phyloP scores from a whole-genome alignment of 75 land plant genomes.

The Pinus taeda region DNA sequence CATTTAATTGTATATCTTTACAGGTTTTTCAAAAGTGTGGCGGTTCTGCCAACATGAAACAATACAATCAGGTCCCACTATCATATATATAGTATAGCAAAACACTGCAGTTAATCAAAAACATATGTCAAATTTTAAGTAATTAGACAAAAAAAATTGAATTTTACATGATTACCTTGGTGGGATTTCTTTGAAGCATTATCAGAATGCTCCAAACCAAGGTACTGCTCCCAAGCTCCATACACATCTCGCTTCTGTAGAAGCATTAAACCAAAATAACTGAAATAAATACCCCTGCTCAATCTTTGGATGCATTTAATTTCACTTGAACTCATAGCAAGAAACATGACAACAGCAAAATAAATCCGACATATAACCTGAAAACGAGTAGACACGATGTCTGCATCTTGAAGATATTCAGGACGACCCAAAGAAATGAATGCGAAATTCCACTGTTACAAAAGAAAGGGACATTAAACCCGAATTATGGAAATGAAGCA shows the following conservation, averaged over 20 bases:
- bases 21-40: constrained; percentile 84
- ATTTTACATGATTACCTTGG: constrained; percentile 31
- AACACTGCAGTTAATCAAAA: background rate
- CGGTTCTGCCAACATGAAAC: constrained; percentile 56
- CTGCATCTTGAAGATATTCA: constrained; percentile 35
- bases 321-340: too few species aligned
- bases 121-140: background rate
- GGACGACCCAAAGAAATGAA: constrained; percentile 47
- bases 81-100: background rate
- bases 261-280: background rate
- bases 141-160: background rate
- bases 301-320: background rate
- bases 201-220: constrained; percentile 46
- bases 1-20: constrained; percentile 26
- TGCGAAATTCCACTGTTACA: constrained; percentile 45
- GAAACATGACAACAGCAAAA: too few species aligned
- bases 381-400: constrained; percentile 30
- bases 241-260: constrained; percentile 35
- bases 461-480: background rate
- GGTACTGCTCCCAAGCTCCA: constrained; percentile 54
- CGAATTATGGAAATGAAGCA: background rate
- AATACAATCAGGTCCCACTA: background rate
- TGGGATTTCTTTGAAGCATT: constrained; percentile 37
- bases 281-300: background rate
- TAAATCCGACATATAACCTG: constrained; percentile 19